These are phyloP conservation scores for Karstenula rhodostoma DNA, from an alignment of 2,329 filamentous ascomycete genomes.

Conservation along the genomic window DNA sequence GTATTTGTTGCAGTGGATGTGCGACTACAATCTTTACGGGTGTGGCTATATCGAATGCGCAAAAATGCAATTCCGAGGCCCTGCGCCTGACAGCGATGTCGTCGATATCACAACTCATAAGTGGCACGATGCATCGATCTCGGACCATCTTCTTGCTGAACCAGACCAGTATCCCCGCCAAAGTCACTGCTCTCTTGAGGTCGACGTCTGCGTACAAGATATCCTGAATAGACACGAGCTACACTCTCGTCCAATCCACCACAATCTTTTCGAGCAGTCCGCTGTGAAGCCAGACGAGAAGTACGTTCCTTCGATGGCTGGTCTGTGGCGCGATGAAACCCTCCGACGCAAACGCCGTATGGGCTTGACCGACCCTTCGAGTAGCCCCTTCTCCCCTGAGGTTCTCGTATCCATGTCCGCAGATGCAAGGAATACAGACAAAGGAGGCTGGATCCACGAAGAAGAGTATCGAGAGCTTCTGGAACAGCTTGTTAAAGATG, in stretches of 20 bases:
- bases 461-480: conserved; percentile 78
- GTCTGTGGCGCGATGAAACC: conserved; percentile 90
- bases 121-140: conserved; percentile 83
- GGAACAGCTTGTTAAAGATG: conserved; percentile 68
- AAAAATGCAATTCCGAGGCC: conserved; percentile 75
- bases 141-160: conserved; percentile 65
- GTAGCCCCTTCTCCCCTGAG: conserved; percentile 81
- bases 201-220: conserved; percentile 87
- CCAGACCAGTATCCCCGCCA: conserved; percentile 73
- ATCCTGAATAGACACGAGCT: conserved; percentile 85
- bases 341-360: conserved; percentile 77
- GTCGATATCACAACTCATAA: conserved; percentile 69
- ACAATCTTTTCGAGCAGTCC: conserved; percentile 81
- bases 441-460: conserved; percentile 93
- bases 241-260: conserved; percentile 79
- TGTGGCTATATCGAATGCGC: conserved; percentile 83
- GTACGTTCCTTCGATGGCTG: conserved; percentile 91
- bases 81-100: conserved; percentile 74
- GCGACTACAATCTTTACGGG: conserved; percentile 96
- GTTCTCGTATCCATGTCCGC: conserved; percentile 89
- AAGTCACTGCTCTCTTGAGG: conserved; percentile 88
- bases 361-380: conserved; percentile 68
- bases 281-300: conserved; percentile 75
- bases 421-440: conserved; percentile 73
- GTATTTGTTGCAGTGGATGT: conserved; percentile 96